A percentile compares a stretch with the other conserved stretches of the same genome.
Evolutionary conservation across 805 yeast genomes (phyloP).

Genomic region (Kodamaea kaohsiungensis): DNA sequence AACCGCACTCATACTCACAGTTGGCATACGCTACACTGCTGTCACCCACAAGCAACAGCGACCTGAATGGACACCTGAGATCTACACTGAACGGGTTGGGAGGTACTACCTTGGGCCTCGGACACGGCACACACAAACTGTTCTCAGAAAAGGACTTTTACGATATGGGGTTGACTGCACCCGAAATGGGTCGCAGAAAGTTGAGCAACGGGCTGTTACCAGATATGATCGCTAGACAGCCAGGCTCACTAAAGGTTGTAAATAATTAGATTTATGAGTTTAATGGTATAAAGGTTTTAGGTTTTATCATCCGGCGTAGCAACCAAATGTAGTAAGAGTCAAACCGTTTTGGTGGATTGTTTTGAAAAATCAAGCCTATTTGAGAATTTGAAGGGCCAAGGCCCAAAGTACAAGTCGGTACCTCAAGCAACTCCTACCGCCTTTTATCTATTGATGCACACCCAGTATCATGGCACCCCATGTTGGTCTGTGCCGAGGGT

Average conservation of each 20-base stretch:
- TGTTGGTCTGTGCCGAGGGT: background rate
- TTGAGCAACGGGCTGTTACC: slow-evolving; percentile 58
- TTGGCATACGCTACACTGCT: slow-evolving; percentile 10
- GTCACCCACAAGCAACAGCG: slow-evolving; percentile 7
- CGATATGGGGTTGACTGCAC: slow-evolving; percentile 9
- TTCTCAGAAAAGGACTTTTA: slow-evolving; percentile 13
- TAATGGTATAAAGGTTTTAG: background rate
- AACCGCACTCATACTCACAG: slow-evolving; percentile 14
- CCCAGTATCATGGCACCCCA: background rate
- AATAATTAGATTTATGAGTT: slow-evolving; percentile 24
- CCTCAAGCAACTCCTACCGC: background rate
- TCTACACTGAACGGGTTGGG: slow-evolving; percentile 10
- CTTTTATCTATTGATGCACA: background rate
- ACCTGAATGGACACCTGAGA: slow-evolving; percentile 14
- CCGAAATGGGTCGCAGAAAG: slow-evolving; percentile 47
- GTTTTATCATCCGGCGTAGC: background rate
- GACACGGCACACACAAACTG: slow-evolving; percentile 6
- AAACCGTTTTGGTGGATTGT: background rate
- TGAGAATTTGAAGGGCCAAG: background rate
- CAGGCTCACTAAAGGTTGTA: slow-evolving; percentile 53
- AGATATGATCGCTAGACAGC: slow-evolving; percentile 46
- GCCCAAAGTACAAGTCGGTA: background rate
- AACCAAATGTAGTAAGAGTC: background rate
- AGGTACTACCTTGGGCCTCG: background rate
- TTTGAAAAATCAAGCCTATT: background rate